Percentiles rank a stretch among this genome's conserved stretches.
Evolutionary conservation across 768 basidiomycete species (phyloP).

Genomic region (Galerina marginata): DNA sequence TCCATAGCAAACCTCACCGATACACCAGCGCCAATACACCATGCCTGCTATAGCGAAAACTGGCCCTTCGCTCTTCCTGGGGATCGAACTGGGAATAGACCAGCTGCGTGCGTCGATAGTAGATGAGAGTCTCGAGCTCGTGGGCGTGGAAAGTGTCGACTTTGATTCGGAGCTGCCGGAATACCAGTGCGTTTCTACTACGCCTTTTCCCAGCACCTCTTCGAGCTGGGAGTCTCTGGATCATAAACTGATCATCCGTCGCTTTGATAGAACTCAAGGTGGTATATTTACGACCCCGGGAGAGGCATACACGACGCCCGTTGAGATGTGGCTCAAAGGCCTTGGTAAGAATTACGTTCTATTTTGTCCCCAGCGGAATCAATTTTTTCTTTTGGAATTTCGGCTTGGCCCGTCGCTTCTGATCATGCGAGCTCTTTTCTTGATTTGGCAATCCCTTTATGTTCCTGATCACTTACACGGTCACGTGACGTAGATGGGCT

Average conservation of each 20-base stretch:
- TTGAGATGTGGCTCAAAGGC: constrained; percentile 91
- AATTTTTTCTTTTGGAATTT: constrained; percentile 51
- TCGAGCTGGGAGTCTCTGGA: not conserved
- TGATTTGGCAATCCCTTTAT: constrained; percentile 40
- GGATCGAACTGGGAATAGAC: constrained; percentile 85
- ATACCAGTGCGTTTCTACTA: constrained; percentile 68
- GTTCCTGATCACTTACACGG: constrained; percentile 26
- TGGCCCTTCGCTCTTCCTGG: constrained; percentile 70
- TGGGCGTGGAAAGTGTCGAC: constrained; percentile 83
- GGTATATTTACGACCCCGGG: constrained; percentile 88
- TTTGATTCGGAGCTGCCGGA: constrained; percentile 82
- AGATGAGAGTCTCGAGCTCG: constrained; percentile 81
- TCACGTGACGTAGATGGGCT: constrained; percentile 65
- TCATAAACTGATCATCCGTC: not conserved
- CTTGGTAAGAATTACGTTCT: constrained; percentile 61
- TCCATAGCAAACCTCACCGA: constrained; percentile 27
- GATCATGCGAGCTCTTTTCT: constrained; percentile 28
- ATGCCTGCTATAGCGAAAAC: constrained; percentile 52
- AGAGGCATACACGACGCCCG: constrained; percentile 85
- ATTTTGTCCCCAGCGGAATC: constrained; percentile 55
- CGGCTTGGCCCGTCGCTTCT: constrained; percentile 11
- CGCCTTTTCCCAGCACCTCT: constrained; percentile 9
- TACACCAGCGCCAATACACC: constrained; percentile 13
- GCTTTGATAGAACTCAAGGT: constrained; percentile 69
- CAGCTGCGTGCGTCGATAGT: constrained; percentile 84